Evolutionary conservation across 73 alveolate species (phyloP), one percentile per base, ranked within the genome.

Genomic region (Durusdinium trenchii): DNA sequence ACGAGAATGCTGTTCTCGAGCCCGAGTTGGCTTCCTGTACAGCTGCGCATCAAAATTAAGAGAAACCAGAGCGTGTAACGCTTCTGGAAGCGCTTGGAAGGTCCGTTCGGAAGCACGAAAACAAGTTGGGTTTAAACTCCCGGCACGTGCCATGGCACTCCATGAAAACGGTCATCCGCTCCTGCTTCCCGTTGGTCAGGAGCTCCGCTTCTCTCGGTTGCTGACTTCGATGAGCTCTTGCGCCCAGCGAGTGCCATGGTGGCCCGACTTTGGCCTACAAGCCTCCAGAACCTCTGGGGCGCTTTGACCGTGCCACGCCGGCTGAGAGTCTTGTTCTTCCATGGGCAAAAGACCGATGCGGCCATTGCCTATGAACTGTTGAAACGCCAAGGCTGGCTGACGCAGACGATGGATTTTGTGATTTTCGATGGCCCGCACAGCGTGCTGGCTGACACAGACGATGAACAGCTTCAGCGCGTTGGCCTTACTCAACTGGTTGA

Each of bases 401-500:
- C 43, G 67, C 62, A 38, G 35, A 16, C 9, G 6, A 3, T 36
- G 28, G 90, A 79, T 47, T 79, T 79, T 2, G 90, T 79, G 67
- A 47, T 79, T 26, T 43, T 45, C 20, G 90, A 79, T 79, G 90
- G 90, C 3, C 90, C 90, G 32, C 90, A 79, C 46, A 26, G 20
- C 6, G 67, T 79, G 12, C 45, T 28, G 2, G 90, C 90, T 40
- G 90, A 79, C 90, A 45, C 61, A 28, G 90, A 79, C 32, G 46
- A 62, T 20, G 90, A 79, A 43, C 90, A 79, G 64, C 90, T 79
- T 16, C 46, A 79, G 32, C 90, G 90, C 46, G 90, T 79, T 36
- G 90, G 90, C 45, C 64, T 79, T 14, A 79, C 90, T 5, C 90
- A 46, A 43, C 90, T 79, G 90, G 90, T 79, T 40, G 46, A 1